phyloP scores from a whole-genome alignment of 2,329 filamentous ascomycete species.

The Paramyrothecium roridum region DNA sequence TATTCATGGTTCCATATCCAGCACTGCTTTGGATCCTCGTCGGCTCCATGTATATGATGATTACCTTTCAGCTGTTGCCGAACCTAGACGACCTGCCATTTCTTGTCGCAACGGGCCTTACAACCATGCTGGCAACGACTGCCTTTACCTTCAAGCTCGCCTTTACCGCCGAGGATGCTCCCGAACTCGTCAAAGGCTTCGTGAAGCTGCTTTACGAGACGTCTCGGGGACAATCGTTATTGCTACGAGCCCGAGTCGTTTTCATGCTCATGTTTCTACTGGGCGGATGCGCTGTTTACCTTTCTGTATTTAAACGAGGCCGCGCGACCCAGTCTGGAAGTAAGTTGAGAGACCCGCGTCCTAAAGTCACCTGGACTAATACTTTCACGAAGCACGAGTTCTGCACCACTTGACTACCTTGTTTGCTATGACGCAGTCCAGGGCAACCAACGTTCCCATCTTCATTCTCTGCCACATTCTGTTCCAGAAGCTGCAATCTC shows the following conservation, averaged over 20 bases:
- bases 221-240: conserved; percentile 40
- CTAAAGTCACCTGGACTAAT: conserved; percentile 7
- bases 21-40: conserved; percentile 73
- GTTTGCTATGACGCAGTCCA: conserved; percentile 82
- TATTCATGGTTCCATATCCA: conserved; percentile 62
- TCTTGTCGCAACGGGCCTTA: conserved; percentile 34
- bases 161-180: conserved; percentile 84
- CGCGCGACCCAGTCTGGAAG: conserved; percentile 6
- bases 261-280: conserved; percentile 44
- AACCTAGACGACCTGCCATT: conserved; percentile 38
- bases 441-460: conserved; percentile 80
- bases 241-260: conserved; percentile 46
- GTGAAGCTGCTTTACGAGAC: conserved; percentile 35
- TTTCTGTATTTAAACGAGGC: conserved; percentile 28
- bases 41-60: conserved; percentile 63
- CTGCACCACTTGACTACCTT: conserved; percentile 72
- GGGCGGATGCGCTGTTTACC: conserved; percentile 34
- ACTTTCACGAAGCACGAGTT: conserved; percentile 27
- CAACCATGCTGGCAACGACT: conserved; percentile 39
- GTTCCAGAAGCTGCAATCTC: conserved; percentile 44
- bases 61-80: conserved; percentile 43
- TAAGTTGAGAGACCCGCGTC: not conserved
- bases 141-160: conserved; percentile 85
- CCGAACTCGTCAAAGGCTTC: conserved; percentile 66
- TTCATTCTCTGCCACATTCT: conserved; percentile 71